A percentile compares a stretch with the other conserved stretches of the same genome.
phyloP scores from a whole-genome alignment of 192 early-diverging fungal species.

The Gamsiella multidivaricata region DNA sequence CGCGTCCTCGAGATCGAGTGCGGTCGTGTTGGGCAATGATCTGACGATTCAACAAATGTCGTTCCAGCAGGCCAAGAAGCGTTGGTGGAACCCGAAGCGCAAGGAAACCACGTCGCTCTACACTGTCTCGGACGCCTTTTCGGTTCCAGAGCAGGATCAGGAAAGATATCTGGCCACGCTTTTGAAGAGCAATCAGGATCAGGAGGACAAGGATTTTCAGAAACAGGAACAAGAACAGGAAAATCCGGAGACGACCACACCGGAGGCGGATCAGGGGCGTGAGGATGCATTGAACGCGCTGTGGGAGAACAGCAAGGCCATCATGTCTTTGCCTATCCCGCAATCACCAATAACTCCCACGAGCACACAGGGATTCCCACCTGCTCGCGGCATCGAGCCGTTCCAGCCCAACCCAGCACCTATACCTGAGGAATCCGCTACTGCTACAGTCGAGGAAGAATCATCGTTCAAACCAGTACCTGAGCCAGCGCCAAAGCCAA shows the following conservation, averaged over 20 bases:
- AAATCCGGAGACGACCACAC: neutral
- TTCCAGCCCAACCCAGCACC: neutral
- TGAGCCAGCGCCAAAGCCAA: slow-evolving; percentile 9
- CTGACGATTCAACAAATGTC: slow-evolving; percentile 11
- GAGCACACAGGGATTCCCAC: slow-evolving; percentile 6
- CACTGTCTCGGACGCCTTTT: slow-evolving; percentile 1
- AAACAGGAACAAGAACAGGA: neutral
- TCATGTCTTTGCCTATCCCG: slow-evolving; percentile 7
- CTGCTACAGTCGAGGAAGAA: no score
- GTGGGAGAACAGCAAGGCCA: slow-evolving; percentile 1
- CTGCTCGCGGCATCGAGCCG: neutral
- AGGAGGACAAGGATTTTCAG: neutral
- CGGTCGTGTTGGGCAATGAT: slow-evolving; percentile 14
- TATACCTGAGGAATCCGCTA: neutral
- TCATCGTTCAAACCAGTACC: neutral
- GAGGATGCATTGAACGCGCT: slow-evolving; percentile 1
- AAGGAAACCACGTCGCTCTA: slow-evolving; percentile 38
- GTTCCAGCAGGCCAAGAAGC: slow-evolving; percentile 41
- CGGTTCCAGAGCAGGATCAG: slow-evolving; percentile 37
- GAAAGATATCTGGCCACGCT: slow-evolving; percentile 25
- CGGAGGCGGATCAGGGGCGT: neutral
- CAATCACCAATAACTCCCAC: neutral
- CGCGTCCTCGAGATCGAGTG: slow-evolving; percentile 22
- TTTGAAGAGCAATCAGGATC: slow-evolving; percentile 7
- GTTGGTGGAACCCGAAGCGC: slow-evolving; percentile 44